Conservation (phyloP, 2,329 filamentous ascomycete genomes). For the Aureobasidium sp. region DNA sequence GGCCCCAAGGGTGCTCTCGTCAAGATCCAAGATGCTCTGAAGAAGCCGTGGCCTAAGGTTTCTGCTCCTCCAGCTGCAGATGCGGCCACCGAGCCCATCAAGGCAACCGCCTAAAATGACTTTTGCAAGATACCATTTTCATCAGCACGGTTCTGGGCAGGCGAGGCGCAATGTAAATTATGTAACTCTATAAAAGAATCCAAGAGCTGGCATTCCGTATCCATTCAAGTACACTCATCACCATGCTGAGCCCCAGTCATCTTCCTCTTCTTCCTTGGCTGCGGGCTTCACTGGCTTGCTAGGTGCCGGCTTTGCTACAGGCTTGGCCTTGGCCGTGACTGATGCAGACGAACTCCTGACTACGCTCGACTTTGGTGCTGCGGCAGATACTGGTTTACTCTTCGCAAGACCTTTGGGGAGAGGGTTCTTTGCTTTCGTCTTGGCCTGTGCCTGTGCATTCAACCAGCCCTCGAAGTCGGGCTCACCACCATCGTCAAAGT, state of each 20-base stretch:
- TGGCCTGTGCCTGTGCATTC: conserved; percentile 74
- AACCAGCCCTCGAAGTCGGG: conserved; percentile 96
- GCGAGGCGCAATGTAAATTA: conserved; percentile 14
- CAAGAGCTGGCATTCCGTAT: conserved; percentile 3
- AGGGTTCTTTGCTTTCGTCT: conserved; percentile 55
- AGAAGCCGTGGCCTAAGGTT: conserved; percentile 66
- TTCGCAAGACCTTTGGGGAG: conserved; percentile 81
- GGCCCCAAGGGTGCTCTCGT: conserved; percentile 84
- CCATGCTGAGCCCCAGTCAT: conserved; percentile 35
- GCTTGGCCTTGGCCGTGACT: neutral
- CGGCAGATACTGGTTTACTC: conserved; percentile 33
- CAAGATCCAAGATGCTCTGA: conserved; percentile 81
- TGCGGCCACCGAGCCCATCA: conserved; percentile 10
- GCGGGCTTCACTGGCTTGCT: conserved; percentile 25
- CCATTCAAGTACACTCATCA: conserved; percentile 18
- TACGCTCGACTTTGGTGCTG: conserved; percentile 24
- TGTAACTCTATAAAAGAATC: conserved; percentile 11
- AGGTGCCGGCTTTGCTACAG: conserved; percentile 24
- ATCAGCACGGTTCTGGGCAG: neutral
- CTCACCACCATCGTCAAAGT: conserved; percentile 77
- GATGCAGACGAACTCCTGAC: neutral
- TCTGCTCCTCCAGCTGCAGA: conserved; percentile 15
- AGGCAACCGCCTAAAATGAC: conserved; percentile 5
- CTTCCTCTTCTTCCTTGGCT: conserved; percentile 33
- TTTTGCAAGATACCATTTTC: conserved; percentile 10